Conservation (phyloP, 805 yeast genomes). For the Kurtzmaniella fragi region DNA sequence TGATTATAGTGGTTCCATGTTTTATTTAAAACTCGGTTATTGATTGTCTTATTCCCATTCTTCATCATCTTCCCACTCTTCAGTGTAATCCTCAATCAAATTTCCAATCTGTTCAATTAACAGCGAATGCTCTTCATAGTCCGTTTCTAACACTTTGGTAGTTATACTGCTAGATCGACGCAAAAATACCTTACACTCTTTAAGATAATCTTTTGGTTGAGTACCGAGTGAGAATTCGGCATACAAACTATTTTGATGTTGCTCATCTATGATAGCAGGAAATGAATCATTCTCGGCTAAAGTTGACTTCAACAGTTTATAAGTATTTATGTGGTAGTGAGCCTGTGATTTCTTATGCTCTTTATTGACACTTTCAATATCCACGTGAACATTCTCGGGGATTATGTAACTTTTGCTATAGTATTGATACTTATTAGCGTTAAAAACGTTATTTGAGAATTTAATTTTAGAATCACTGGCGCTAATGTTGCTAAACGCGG, state of each 20-base stretch:
- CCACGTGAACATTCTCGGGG: conserved; percentile 2
- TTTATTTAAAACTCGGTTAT: too few species aligned
- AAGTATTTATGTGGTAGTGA: conserved; percentile 1
- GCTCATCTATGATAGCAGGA: conserved; percentile 14
- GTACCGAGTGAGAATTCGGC: conserved; percentile 22
- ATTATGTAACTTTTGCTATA: conserved; percentile 9
- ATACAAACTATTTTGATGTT: conserved; percentile 3
- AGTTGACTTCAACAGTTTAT: conserved; percentile 11
- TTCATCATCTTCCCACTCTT: conserved; percentile 26
- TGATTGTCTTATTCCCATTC: conserved; percentile 6
- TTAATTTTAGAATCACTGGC: conserved; percentile 1
- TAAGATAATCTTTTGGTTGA: conserved; percentile 8
- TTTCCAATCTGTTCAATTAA: conserved; percentile 29
- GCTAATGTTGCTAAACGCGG: background rate
- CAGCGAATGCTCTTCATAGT: conserved; percentile 30
- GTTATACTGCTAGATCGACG: conserved; percentile 22
- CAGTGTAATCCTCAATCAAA: conserved; percentile 26
- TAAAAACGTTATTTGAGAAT: conserved; percentile 3
- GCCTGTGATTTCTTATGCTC: background rate
- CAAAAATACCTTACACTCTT: conserved; percentile 13
- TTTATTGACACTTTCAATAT: conserved; percentile 6
- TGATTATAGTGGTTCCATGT: too few species aligned
- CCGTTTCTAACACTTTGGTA: conserved; percentile 12
- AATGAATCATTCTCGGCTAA: conserved; percentile 23
- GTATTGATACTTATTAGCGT: conserved; percentile 1